These are phyloP conservation scores for Ailanthus altissimus DNA, from an alignment of 345 rosid species.

Conservation along the genomic window DNA sequence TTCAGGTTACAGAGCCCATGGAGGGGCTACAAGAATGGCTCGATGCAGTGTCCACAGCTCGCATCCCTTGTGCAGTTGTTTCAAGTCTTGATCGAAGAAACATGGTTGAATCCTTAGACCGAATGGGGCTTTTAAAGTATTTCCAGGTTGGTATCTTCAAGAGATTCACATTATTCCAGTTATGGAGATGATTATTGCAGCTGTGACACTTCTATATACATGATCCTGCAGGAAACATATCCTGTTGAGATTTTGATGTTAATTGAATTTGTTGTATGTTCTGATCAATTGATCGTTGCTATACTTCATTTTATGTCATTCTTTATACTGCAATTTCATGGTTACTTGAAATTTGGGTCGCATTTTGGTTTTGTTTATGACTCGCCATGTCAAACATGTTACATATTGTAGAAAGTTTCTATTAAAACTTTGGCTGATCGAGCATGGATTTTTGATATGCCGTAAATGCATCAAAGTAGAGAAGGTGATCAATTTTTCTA, in stretches of 20 bases:
- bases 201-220: background rate
- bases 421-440: background rate
- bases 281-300: background rate
- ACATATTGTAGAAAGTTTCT: background rate
- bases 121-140: constrained; percentile 75
- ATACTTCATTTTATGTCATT: constrained; percentile 1
- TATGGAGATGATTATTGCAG: background rate
- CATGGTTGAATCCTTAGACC: constrained; percentile 71
- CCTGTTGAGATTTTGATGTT: background rate
- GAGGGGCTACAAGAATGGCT: constrained; percentile 90
- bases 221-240: background rate
- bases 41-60: constrained; percentile 73
- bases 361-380: background rate
- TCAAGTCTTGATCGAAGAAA: constrained; percentile 80
- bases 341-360: background rate
- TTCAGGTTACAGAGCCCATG: constrained; percentile 66
- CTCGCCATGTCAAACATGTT: background rate
- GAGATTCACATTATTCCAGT: background rate
- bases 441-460: constrained; percentile 4
- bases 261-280: background rate
- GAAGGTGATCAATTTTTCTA: background rate
- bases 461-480: background rate
- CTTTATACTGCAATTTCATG: background rate
- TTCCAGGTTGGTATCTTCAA: constrained; percentile 59
- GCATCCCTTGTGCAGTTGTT: constrained; percentile 94